Conservation (phyloP, 176 grass and related monocot genomes). For the Carex cristatella region DNA sequence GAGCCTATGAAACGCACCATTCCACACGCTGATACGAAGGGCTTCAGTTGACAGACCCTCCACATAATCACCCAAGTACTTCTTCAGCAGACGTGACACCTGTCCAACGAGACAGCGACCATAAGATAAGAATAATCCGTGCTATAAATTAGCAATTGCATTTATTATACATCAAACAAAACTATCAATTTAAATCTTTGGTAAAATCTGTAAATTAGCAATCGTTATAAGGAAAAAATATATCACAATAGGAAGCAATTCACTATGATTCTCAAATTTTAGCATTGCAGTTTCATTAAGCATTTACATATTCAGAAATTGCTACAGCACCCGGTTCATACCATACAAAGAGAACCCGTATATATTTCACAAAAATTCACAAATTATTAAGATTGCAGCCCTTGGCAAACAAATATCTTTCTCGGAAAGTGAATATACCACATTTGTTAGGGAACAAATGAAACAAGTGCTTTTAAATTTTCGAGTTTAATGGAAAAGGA, state of each 20-base stretch:
- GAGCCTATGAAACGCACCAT: slow-evolving; percentile 41
- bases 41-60: slow-evolving; percentile 95
- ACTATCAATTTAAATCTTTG: neutral
- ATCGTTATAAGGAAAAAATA: neutral
- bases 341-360: neutral
- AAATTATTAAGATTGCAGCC: neutral
- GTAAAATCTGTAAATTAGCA: neutral
- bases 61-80: slow-evolving; percentile 98
- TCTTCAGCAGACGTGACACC: slow-evolving; percentile 85
- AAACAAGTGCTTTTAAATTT: neutral
- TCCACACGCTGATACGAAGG: slow-evolving; percentile 95
- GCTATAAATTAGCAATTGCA: neutral
- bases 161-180: neutral
- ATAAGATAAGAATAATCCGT: neutral
- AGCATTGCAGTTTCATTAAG: neutral
- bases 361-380: neutral
- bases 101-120: slow-evolving; percentile 13
- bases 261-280: neutral
- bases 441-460: neutral
- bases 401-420: neutral
- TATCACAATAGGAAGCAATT: neutral
- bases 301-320: neutral
- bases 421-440: neutral
- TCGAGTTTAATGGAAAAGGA: neutral
- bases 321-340: neutral